Evolutionary conservation across 2,329 filamentous ascomycete genomes (phyloP).

Genomic region (Diaporthe helianthi): DNA sequence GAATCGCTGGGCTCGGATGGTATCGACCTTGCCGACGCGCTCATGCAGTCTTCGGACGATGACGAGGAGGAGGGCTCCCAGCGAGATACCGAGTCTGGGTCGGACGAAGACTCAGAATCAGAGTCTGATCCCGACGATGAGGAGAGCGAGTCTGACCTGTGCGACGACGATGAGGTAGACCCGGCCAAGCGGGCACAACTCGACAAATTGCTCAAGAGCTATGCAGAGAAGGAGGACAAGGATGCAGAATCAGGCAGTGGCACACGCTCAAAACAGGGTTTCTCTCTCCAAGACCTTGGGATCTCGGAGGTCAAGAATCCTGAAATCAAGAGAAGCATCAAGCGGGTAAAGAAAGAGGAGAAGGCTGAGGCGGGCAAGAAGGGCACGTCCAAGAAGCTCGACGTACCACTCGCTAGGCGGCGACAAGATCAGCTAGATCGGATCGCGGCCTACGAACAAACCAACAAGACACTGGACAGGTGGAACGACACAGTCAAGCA

Average conservation of each 20-base stretch:
- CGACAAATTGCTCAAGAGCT: slow-evolving; percentile 72
- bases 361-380: slow-evolving; percentile 57
- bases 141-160: slow-evolving; percentile 56
- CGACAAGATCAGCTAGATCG: slow-evolving; percentile 88
- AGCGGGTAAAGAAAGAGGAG: slow-evolving; percentile 72
- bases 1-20: slow-evolving; percentile 51
- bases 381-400: slow-evolving; percentile 72
- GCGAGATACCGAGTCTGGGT: slow-evolving; percentile 51
- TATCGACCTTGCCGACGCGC: slow-evolving; percentile 34
- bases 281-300: slow-evolving; percentile 77
- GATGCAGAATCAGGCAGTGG: slow-evolving; percentile 52
- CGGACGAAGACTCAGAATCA: slow-evolving; percentile 53
- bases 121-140: slow-evolving; percentile 40
- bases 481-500: slow-evolving; percentile 97
- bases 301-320: slow-evolving; percentile 76
- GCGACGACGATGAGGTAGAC: slow-evolving; percentile 53
- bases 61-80: slow-evolving; percentile 53
- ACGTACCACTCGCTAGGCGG: slow-evolving; percentile 81
- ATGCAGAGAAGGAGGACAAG: slow-evolving; percentile 68
- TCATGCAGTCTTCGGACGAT: slow-evolving; percentile 53
- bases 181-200: slow-evolving; percentile 69
- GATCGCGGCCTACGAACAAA: slow-evolving; percentile 83
- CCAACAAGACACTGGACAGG: slow-evolving; percentile 85
- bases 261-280: slow-evolving; percentile 66
- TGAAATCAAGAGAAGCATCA: slow-evolving; percentile 78